A percentile compares a stretch with the other conserved stretches of the same genome.
Evolutionary conservation across 2,329 filamentous ascomycete genomes (phyloP).

Genomic region (Coniochaeta sp.): DNA sequence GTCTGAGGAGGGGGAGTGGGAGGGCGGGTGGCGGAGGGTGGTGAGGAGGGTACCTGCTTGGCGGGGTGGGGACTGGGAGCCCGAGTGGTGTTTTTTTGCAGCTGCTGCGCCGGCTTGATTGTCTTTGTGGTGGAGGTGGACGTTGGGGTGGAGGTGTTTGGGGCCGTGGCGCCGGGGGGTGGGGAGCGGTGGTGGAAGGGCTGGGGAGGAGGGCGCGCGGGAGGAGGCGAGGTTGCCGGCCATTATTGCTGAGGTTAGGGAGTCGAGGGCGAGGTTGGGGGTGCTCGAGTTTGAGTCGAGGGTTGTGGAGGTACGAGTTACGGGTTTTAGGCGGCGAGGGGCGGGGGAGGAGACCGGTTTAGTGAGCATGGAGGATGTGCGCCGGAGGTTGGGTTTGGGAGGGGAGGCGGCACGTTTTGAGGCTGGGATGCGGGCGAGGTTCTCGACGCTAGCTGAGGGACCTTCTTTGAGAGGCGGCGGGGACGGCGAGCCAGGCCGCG

Average conservation of each 20-base stretch:
- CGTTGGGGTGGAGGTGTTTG: slow-evolving; percentile 3
- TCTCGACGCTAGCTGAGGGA: background rate
- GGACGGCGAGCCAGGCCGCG: background rate
- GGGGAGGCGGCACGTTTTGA: background rate
- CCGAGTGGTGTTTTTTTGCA: slow-evolving; percentile 6
- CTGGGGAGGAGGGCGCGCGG: slow-evolving; percentile 27
- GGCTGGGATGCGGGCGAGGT: background rate
- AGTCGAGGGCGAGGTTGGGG: slow-evolving; percentile 48
- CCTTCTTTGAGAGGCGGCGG: background rate
- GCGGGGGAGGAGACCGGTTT: background rate
- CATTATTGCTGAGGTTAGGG: slow-evolving; percentile 67
- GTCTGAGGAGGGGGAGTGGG: slow-evolving; percentile 45
- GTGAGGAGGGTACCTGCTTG: slow-evolving; percentile 42
- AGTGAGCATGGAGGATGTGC: background rate
- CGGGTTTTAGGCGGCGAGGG: background rate
- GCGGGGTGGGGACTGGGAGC: slow-evolving; percentile 33
- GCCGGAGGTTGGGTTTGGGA: background rate
- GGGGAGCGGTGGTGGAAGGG: slow-evolving; percentile 29
- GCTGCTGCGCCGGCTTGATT: no score
- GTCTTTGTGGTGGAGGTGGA: slow-evolving; percentile 9
- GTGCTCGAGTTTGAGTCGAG: slow-evolving; percentile 6
- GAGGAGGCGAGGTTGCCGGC: slow-evolving; percentile 58
- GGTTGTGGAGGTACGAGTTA: slow-evolving; percentile 12
- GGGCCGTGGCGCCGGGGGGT: slow-evolving; percentile 24
- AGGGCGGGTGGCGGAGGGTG: slow-evolving; percentile 54